Evolutionary conservation across 768 basidiomycete genomes (phyloP).

Genomic region (Pleurotus citrinopileatus): DNA sequence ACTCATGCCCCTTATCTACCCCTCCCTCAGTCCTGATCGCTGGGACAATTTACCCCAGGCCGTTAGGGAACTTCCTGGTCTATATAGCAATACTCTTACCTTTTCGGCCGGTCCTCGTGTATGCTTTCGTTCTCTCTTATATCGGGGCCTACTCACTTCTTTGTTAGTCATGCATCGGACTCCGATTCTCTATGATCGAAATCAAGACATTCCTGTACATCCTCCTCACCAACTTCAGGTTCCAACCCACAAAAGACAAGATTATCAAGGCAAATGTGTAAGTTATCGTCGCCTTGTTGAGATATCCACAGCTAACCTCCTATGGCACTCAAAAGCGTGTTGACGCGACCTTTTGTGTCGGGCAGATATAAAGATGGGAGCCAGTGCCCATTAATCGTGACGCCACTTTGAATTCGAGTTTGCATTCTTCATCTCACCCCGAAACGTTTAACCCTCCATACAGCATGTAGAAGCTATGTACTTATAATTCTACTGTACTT

Average conservation of each 20-base stretch:
- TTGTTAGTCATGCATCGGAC: conserved; percentile 74
- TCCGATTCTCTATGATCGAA: conserved; percentile 82
- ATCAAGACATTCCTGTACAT: conserved; percentile 76
- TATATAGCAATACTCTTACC: conserved; percentile 67
- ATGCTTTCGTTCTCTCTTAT: conserved; percentile 25
- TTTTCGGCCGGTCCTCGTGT: conserved; percentile 85
- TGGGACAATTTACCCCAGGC: conserved; percentile 76
- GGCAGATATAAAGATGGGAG: conserved; percentile 56
- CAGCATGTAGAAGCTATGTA: too few relatives aligned
- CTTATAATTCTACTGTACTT: too few relatives aligned
- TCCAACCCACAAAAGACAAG: conserved; percentile 47
- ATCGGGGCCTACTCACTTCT: conserved; percentile 4
- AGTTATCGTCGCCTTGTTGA: conserved; percentile 25
- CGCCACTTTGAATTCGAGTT: conserved; percentile 20
- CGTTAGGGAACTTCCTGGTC: conserved; percentile 64
- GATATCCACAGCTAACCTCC: not conserved
- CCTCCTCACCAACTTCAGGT: conserved; percentile 66
- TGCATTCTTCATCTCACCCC: too few relatives aligned
- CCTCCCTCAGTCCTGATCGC: conserved; percentile 61
- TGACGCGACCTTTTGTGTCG: conserved; percentile 61
- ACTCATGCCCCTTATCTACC: not conserved
- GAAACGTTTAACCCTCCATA: not conserved
- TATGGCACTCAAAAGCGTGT: conserved; percentile 40
- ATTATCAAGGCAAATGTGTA: conserved; percentile 65
- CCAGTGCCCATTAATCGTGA: conserved; percentile 59